phyloP scores from a whole-genome alignment of 768 basidiomycete genomes.

The Tricholoma furcatifolium region DNA sequence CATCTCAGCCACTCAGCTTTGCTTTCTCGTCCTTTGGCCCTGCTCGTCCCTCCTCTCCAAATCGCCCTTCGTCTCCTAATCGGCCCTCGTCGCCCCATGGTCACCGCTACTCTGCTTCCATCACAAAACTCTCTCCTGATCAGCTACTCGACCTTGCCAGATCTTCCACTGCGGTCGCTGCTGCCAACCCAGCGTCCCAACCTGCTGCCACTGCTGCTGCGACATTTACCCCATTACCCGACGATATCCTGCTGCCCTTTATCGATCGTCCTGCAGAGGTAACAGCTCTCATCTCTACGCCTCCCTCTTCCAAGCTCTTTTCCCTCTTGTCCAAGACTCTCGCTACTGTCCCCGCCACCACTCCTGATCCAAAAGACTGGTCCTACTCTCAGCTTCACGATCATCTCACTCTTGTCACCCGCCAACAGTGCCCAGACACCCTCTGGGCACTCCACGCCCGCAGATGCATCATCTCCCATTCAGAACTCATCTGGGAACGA shows the following conservation, averaged over 20 bases:
- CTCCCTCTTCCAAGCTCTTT: conserved; percentile 69
- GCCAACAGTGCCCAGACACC: conserved; percentile 63
- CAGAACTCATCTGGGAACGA: conserved; percentile 90
- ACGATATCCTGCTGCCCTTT: conserved; percentile 82
- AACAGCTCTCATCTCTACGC: conserved; percentile 56
- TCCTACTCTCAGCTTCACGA: conserved; percentile 63
- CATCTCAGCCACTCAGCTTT: conserved; percentile 39
- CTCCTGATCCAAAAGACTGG: conserved; percentile 67
- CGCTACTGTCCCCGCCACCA: conserved; percentile 30
- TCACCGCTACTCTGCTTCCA: conserved; percentile 37
- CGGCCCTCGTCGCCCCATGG: conserved; percentile 48
- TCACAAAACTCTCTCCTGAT: conserved; percentile 62
- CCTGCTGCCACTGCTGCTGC: conserved; percentile 36
- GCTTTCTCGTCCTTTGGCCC: conserved; percentile 62
- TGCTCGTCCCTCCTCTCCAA: conserved; percentile 27
- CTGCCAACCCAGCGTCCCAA: conserved; percentile 15
- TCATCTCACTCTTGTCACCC: conserved; percentile 66
- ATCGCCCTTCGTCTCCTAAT: conserved; percentile 40
- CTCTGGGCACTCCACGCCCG: conserved; percentile 73
- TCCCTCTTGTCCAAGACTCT: conserved; percentile 74
- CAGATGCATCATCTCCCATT: conserved; percentile 72
- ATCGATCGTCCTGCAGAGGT: conserved; percentile 83
- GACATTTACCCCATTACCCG: conserved; percentile 73
- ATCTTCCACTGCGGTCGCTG: conserved; percentile 49
- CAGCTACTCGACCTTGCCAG: conserved; percentile 75